phyloP scores from a whole-genome alignment of 495 filamentous ascomycete genomes.

The Neurospora sp. region DNA sequence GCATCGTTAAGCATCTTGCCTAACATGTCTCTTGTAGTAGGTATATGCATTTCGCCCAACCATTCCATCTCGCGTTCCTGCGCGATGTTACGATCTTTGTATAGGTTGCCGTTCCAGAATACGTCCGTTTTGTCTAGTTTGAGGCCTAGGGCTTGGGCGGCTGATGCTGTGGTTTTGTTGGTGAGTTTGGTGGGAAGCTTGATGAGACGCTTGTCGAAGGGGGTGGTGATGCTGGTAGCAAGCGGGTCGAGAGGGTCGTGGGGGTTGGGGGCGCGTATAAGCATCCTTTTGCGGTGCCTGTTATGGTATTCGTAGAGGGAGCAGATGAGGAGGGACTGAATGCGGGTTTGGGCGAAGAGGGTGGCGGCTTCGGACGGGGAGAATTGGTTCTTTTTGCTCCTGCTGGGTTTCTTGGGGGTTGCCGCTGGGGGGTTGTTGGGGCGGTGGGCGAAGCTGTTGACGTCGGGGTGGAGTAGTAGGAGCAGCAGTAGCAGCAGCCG shows the following conservation, averaged over 20 bases:
- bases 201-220: not conserved
- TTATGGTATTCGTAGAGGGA: not conserved
- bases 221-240: not conserved
- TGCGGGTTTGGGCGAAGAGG: not conserved
- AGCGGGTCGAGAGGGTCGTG: not conserved
- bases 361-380: not conserved
- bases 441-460: not conserved
- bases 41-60: not conserved
- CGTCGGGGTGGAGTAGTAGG: not conserved
- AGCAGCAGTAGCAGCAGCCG: not conserved
- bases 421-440: not conserved
- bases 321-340: not conserved
- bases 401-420: not conserved
- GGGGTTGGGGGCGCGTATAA: not conserved
- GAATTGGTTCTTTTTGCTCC: not conserved
- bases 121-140: not conserved
- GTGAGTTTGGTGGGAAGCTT: not conserved
- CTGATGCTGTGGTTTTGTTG: not conserved
- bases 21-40: not conserved
- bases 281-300: not conserved
- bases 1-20: rapidly evolving
- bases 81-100: not conserved
- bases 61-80: not conserved
- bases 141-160: not conserved
- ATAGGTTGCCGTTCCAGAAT: not conserved